Base-by-base conservation (phyloP, 1,284 basidiomycete species). In the Tetrapyrgos nigripes region DNA sequence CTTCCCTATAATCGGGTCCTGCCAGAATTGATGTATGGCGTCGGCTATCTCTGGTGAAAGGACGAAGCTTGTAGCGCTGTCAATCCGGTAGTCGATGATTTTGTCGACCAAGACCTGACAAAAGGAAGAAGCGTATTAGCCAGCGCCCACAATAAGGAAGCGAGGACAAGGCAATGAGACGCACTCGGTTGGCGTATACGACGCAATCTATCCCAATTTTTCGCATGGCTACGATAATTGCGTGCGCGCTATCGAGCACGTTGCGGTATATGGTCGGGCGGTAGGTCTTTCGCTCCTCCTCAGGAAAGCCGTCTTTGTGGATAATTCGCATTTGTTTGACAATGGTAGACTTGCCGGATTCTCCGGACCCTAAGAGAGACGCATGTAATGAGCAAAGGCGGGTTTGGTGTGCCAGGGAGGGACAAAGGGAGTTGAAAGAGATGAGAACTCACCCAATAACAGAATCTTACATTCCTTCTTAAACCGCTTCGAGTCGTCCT, bases 271-370 rank as follows among this genome's bases (percentile, higher is more conserved):
- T 87, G 14, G 87, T 87, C 3, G 85, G 80, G 49, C 89, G 82
- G 75, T 85, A 94, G 1, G 84, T 77, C 61, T 87, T 74, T 40
- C 92, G 81, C 73, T 96, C 93, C 5, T 89, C 84, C 28, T 75
- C 73, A 1, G 83, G 85, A 75, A 92, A 95, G 3, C 93, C 93
- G 67, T 89, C 86, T 72, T 94, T 92, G 73, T 95, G 91, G 58
- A 95, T 93, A 63, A 96, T 94, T 81, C 94, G 94, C 93, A 95
- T 95, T 75, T 95, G 93, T 76, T 94, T 95, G 49, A 94, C 91
- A 63, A 95, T 91, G 0, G 93, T 95, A 2, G 86, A 88, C 77
- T 94, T 94, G 45, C 93, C 93, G 3, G 89, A 91, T 79, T 76
- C 73, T 51, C 73, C 69, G 17, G 71, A 71, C 17, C 75, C 73